Evolutionary conservation across 1,284 basidiomycete species (phyloP).

Genomic region (Schizophyllum commune): DNA sequence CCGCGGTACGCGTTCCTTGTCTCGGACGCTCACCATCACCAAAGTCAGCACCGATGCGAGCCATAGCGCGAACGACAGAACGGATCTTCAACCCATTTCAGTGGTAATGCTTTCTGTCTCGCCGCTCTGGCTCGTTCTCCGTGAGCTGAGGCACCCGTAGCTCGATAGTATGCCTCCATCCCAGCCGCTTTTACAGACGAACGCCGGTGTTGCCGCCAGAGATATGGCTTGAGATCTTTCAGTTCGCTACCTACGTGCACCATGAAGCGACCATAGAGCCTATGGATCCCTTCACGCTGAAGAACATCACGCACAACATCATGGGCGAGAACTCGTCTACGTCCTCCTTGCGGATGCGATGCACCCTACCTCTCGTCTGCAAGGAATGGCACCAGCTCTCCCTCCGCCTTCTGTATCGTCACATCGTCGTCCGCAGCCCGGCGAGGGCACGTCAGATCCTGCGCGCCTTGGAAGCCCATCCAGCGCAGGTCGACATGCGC

Average conservation of each 20-base stretch:
- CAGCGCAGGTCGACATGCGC: conserved; percentile 1
- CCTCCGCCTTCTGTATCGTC: conserved; percentile 38
- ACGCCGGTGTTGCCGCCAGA: conserved; percentile 37
- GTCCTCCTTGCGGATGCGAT: conserved; percentile 37
- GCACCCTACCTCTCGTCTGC: conserved; percentile 41
- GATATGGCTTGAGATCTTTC: conserved; percentile 50
- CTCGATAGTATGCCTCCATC: conserved; percentile 11
- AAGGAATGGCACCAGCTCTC: conserved; percentile 38
- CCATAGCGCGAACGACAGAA: background rate
- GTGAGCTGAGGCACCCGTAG: background rate
- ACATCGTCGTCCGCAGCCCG: conserved; percentile 36
- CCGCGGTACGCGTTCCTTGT: background rate
- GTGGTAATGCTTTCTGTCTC: conserved; percentile 1
- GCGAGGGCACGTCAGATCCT: conserved; percentile 26
- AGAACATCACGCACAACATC: conserved; percentile 27
- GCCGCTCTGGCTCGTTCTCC: background rate
- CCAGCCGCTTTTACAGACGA: conserved; percentile 11
- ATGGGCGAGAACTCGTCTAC: conserved; percentile 33
- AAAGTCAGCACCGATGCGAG: background rate
- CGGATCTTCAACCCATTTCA: background rate
- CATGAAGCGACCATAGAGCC: conserved; percentile 29
- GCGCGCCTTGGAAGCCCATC: conserved; percentile 20
- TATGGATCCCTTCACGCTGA: conserved; percentile 31
- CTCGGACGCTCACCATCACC: background rate
- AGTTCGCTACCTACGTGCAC: conserved; percentile 43